Evolutionary conservation across 768 basidiomycete genomes (phyloP).

Genomic region (Hirschioporus abietinus): DNA sequence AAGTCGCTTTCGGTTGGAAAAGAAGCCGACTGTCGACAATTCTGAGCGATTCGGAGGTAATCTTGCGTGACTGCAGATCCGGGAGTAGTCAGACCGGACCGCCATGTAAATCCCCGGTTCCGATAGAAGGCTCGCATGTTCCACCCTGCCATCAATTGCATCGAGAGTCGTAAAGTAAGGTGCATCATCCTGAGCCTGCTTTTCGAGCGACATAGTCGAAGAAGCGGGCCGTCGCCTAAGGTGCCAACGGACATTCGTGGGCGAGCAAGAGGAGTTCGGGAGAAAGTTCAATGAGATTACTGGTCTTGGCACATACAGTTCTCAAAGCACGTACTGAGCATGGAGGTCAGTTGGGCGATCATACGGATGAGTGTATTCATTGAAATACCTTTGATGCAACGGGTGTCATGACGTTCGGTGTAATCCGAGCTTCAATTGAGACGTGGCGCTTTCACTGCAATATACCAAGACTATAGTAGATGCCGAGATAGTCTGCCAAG

Average conservation of each 20-base stretch:
- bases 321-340: background rate
- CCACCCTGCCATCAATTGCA: background rate
- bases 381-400: too few relatives aligned
- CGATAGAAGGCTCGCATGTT: background rate
- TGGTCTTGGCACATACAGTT: background rate
- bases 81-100: background rate
- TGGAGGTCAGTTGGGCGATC: background rate
- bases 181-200: background rate
- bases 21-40: background rate
- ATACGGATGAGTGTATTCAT: too few relatives aligned
- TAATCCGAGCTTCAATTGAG: too few relatives aligned
- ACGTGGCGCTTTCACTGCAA: too few relatives aligned
- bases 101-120: background rate
- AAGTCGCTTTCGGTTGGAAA: background rate
- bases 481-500: too few relatives aligned
- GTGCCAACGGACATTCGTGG: background rate
- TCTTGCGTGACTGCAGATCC: conserved; percentile 1
- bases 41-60: background rate
- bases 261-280: background rate
- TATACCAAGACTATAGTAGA: too few relatives aligned
- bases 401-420: too few relatives aligned
- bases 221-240: background rate
- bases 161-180: background rate
- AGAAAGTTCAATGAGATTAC: background rate
- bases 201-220: background rate